A percentile compares a stretch with the other conserved stretches of the same genome.
These are phyloP conservation scores for Fusarium nisikadoi DNA, from an alignment of 2,329 filamentous ascomycete species.

Conservation along the genomic window DNA sequence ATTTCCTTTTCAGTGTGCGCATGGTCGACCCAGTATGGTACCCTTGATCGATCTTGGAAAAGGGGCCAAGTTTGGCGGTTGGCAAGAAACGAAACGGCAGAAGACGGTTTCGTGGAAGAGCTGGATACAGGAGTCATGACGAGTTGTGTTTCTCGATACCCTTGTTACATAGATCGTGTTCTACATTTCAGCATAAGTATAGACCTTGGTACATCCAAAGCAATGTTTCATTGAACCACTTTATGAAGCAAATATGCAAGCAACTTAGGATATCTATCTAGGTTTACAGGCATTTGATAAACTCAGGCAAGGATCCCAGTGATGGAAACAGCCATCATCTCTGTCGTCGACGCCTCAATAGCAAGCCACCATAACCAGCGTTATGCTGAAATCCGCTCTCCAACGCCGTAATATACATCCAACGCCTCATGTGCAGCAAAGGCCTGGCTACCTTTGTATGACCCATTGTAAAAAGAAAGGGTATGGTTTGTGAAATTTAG, in stretches of 20 bases:
- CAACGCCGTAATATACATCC: constrained; percentile 30
- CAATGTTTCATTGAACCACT: neutral
- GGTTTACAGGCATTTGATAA: constrained; percentile 9
- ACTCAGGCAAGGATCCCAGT: constrained; percentile 12
- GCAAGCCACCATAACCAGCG: constrained; percentile 7
- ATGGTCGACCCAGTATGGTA: constrained; percentile 76
- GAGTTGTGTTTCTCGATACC: neutral
- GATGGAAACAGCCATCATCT: constrained; percentile 1
- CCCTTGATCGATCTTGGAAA: constrained; percentile 66
- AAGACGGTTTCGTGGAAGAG: constrained; percentile 27
- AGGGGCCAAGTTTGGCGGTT: constrained; percentile 40
- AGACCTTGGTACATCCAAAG: neutral
- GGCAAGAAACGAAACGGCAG: constrained; percentile 36
- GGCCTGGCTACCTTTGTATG: neutral
- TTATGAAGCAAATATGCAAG: neutral
- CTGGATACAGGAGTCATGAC: constrained; percentile 27
- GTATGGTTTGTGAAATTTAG: constrained; percentile 6
- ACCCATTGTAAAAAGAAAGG: neutral
- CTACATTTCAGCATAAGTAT: neutral
- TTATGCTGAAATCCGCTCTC: constrained; percentile 12
- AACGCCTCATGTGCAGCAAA: constrained; percentile 27
- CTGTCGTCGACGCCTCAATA: neutral
- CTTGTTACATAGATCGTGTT: neutral
- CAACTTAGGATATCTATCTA: constrained; percentile 11
- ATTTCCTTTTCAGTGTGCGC: constrained; percentile 86